Percentiles rank a stretch among this genome's conserved stretches.
Conservation (phyloP, 2,329 filamentous ascomycete genomes). For the Lecanicillium sp. region DNA sequence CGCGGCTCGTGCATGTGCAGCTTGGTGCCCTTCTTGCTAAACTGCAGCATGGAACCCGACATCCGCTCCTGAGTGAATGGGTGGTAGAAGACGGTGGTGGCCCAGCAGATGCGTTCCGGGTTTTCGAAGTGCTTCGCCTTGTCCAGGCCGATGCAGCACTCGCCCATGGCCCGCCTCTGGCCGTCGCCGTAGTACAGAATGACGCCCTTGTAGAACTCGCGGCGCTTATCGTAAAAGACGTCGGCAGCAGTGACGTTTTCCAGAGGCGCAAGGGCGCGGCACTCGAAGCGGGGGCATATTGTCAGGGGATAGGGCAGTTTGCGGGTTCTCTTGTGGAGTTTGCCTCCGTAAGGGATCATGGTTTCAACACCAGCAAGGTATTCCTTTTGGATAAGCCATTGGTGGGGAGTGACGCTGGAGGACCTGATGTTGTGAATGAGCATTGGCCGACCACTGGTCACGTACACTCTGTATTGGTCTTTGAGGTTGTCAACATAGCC, state of each 20-base stretch:
- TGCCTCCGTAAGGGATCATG: neutral
- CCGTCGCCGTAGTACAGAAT: slow-evolving; percentile 5
- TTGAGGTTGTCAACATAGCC: slow-evolving; percentile 3
- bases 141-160: slow-evolving; percentile 9
- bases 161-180: neutral
- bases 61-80: too few relatives aligned
- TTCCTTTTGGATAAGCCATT: slow-evolving; percentile 1
- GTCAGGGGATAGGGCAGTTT: neutral
- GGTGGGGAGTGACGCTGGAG: neutral
- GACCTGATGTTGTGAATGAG: neutral
- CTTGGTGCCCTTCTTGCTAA: too few relatives aligned
- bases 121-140: neutral
- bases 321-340: neutral
- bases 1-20: too few relatives aligned
- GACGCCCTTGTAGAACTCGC: slow-evolving; percentile 1
- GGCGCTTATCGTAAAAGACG: neutral
- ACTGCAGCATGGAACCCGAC: too few relatives aligned
- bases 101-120: slow-evolving; percentile 1
- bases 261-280: slow-evolving; percentile 2
- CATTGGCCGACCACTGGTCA: neutral
- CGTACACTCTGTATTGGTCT: slow-evolving; percentile 2
- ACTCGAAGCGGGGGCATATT: neutral
- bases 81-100: too few relatives aligned
- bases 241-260: neutral
- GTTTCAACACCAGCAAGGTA: neutral